Conservation (phyloP, 192 early-diverging fungal genomes). For the Backusella macrospora region DNA sequence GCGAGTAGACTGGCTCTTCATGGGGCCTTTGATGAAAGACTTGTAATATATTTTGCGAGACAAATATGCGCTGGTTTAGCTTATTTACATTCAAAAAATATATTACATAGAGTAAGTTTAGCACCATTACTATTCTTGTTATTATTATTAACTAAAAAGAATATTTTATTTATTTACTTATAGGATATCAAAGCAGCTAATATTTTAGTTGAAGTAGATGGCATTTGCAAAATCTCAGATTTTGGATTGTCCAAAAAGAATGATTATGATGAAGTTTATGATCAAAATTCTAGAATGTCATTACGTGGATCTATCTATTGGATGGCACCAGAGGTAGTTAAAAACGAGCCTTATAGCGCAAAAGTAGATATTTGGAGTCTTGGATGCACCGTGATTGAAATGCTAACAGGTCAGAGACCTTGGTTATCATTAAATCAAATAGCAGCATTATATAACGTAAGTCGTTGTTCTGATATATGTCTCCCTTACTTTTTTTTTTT, state of each 20-base stretch:
- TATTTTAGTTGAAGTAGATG: slow-evolving; percentile 78
- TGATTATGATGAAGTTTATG: slow-evolving; percentile 47
- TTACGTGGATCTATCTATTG: slow-evolving; percentile 73
- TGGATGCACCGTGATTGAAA: slow-evolving; percentile 92
- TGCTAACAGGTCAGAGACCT: slow-evolving; percentile 90
- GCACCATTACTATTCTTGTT: not conserved
- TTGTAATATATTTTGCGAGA: slow-evolving; percentile 71
- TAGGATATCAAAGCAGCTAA: slow-evolving; percentile 87
- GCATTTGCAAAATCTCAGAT: slow-evolving; percentile 95
- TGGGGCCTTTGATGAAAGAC: slow-evolving; percentile 73
- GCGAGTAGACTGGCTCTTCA: slow-evolving; percentile 74
- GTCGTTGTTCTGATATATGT: slow-evolving; percentile 25
- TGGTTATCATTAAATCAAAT: slow-evolving; percentile 64
- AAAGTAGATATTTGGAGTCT: slow-evolving; percentile 95
- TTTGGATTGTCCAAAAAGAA: slow-evolving; percentile 96
- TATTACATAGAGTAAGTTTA: slow-evolving; percentile 69
- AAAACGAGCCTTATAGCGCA: slow-evolving; percentile 81
- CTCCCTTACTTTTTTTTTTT: slow-evolving; percentile 19
- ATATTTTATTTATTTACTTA: not conserved
- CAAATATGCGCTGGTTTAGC: slow-evolving; percentile 87
- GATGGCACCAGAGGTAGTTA: slow-evolving; percentile 98
- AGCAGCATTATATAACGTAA: slow-evolving; percentile 60
- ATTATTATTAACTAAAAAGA: not conserved
- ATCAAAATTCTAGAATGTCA: slow-evolving; percentile 53
- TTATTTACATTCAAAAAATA: slow-evolving; percentile 82